Base-by-base conservation (phyloP, 2,329 filamentous ascomycete genomes). In the Westerdykella ornata region DNA sequence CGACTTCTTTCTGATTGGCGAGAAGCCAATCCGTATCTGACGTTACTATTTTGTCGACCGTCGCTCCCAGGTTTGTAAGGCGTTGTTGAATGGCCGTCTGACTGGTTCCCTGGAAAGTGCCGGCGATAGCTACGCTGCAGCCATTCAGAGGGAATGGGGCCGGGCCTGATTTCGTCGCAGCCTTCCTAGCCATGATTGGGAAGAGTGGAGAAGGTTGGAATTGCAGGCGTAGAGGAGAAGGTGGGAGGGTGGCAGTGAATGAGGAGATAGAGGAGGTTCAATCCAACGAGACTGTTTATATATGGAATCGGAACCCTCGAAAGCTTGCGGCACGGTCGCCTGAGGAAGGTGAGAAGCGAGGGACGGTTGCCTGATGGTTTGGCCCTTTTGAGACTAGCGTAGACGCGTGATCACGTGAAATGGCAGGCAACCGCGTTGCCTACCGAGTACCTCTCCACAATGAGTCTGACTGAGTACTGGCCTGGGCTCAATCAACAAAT, bases 91-190 rank as follows among this genome's bases (percentile, higher is more conserved):
- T 60, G 0, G 63, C 59, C 5, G 61, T 60, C 49, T 85, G 80
- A 3, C 71, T 75, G 18, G 69, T 62, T 5, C 69, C 68, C 1
- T 73, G 65, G 49, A 85, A 81, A 4, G 74, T 75, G 45, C 82
- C 82, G 42, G 77, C 81, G 18, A 84, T 59, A 16, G 73, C 75
- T 34, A 86, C 67, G 5, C 67, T 66, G 50, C 65, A 72, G 4
- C 72, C 74, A 1, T 69, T 61, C 3, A 82, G 65, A 0, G 75
- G 65, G 2, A 57, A 39, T 22, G 54, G 52, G 17, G 48, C 39
- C 42, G 39, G 18, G 16, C 38, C 42, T 26, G 47, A 40, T 41
- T 56, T 54, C 16, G 49, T 43, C 9, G 49, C 48, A 31, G 52
- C 48, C 42, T 52, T 53, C 35, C 56, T 49, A 39, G 52, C 41